These are phyloP conservation scores for Bothriochloa decipiens DNA, from an alignment of 176 grass and related monocot species.

Conservation along the genomic window DNA sequence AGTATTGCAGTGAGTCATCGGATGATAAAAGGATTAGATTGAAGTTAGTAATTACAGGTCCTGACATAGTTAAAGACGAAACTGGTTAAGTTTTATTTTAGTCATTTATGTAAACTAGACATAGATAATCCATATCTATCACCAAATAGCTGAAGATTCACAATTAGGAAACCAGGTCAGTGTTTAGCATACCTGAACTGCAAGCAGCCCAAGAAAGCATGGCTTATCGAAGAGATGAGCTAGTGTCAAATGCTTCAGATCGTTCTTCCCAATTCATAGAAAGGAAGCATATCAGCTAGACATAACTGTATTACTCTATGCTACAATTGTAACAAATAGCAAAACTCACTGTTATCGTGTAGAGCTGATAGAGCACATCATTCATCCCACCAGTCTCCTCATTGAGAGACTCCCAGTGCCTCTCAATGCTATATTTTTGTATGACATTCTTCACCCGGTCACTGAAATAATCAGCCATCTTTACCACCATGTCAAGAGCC, in stretches of 20 bases:
- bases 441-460: slow-evolving; percentile 90
- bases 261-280: slow-evolving; percentile 58
- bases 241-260: slow-evolving; percentile 82
- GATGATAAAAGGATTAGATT: not conserved
- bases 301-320: slow-evolving; percentile 12
- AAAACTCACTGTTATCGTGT: slow-evolving; percentile 69
- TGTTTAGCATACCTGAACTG: slow-evolving; percentile 65
- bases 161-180: slow-evolving; percentile 11
- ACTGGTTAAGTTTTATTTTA: not conserved
- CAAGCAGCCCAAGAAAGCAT: slow-evolving; percentile 95
- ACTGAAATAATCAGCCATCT: slow-evolving; percentile 92
- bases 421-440: slow-evolving; percentile 89
- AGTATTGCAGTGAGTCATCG: not conserved
- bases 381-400: slow-evolving; percentile 99
- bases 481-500: slow-evolving; percentile 73
- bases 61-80: not conserved
- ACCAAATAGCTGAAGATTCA: not conserved
- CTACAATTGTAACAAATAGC: slow-evolving; percentile 3
- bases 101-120: not conserved
- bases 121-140: not conserved
- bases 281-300: slow-evolving; percentile 8
- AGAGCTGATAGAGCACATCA: slow-evolving; percentile 91
- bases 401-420: slow-evolving; percentile 85
- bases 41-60: not conserved
- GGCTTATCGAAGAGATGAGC: slow-evolving; percentile 98